Base-by-base conservation (phyloP, 345 rosid genomes). In the Eucalyptus grandis region DNA sequence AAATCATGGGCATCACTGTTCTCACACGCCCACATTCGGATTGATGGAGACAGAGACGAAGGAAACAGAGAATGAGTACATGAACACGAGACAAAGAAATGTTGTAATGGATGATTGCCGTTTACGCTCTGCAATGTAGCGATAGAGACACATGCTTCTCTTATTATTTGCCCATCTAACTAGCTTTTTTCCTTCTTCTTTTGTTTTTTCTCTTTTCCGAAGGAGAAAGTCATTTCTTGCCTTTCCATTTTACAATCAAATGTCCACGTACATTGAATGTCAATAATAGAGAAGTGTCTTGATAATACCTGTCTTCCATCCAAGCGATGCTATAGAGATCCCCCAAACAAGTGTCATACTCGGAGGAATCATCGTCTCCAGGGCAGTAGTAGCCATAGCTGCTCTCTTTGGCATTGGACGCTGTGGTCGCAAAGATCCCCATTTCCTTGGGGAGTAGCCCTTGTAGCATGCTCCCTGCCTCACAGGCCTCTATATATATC, bases 291-390 rank as follows among this genome's bases (percentile, higher is more conserved):
- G 85, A 77, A 40, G 85, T 26, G 47, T 21, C 47, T 2, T 21
- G 12, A 21, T 37, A 77, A 22, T 82, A 96, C 98, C 98, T 92
- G 93, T 96, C 98, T 90, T 96, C 98, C 93, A 96, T 87, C 98
- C 98, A 96, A 87, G 98, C 92, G 89, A 96, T 83, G 90, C 98
- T 96, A 87, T 95, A 96, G 43, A 89, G 11, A 53, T 96, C 98
- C 31, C 98, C 98, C 43, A 96, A 92, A 89, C 98, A 96, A 87
- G 92, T 89, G 19, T 8, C 82, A 60, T 88, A 94, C n/a, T 91
- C 89, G 16, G 90, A 14, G 54, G 93, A 87, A 19, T 93, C 37
- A 58, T 87, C 77, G 10, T 21, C 14, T 4, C 56, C 91, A 8
- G 91, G 92, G 89, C 98, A 96, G 65, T 96, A 96, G 27, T 69